Percentiles rank a stretch among this genome's conserved stretches.
phyloP scores from a whole-genome alignment of 176 grass and related monocot genomes.

The Alloteropsis semialata region DNA sequence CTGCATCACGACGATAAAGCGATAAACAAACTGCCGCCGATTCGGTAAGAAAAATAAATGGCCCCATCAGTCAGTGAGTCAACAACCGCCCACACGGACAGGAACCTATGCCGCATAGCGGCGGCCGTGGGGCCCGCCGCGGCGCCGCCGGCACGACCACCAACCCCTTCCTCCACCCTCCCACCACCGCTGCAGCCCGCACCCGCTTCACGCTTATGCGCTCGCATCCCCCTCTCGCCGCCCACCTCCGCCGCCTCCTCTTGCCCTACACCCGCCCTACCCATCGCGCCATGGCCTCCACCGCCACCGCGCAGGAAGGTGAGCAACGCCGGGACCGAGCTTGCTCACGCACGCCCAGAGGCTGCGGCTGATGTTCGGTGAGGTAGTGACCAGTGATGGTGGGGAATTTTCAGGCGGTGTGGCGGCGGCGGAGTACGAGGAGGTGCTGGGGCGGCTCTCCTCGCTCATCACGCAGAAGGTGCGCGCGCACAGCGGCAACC shows the following conservation, averaged over 20 bases:
- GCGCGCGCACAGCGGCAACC: conserved; percentile 65
- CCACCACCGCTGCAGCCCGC: neutral
- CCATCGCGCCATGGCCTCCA: conserved; percentile 37
- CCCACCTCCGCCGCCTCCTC: conserved; percentile 8
- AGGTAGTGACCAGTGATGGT: neutral
- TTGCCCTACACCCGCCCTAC: neutral
- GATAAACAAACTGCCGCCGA: neutral
- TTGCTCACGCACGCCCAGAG: neutral
- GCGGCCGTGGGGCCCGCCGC: conserved; percentile 25
- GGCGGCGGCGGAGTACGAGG: conserved; percentile 54
- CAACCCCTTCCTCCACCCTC: neutral
- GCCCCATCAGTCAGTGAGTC: neutral
- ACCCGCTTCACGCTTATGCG: conserved; percentile 12
- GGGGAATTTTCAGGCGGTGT: neutral
- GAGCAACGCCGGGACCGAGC: neutral
- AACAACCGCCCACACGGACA: neutral
- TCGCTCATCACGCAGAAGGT: conserved; percentile 84
- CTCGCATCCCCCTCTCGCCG: neutral
- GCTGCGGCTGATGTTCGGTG: neutral
- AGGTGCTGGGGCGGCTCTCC: conserved; percentile 62
- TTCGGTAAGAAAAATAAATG: neutral
- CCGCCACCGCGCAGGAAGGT: conserved; percentile 20
- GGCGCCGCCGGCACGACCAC: conserved; percentile 20
- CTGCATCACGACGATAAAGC: neutral
- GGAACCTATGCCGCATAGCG: neutral